Conservation (phyloP, 1,284 basidiomycete species). For the Fomitopsis betulina region DNA sequence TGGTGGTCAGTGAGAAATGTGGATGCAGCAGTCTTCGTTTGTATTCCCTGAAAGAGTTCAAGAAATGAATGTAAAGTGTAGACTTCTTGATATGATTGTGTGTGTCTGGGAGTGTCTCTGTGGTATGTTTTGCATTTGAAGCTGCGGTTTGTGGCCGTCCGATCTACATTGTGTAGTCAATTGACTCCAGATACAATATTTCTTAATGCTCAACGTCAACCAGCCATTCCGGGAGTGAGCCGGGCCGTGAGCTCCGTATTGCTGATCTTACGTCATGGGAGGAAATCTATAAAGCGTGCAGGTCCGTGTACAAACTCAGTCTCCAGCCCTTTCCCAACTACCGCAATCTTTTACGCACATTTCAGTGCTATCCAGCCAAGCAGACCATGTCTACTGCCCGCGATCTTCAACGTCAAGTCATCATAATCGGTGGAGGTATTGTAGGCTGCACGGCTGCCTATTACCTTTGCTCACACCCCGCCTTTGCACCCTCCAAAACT, state of each 20-base stretch:
- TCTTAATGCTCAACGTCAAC: too few relatives aligned
- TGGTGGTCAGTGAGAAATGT: too few relatives aligned
- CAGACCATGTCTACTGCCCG: conserved; percentile 2
- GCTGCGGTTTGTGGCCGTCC: too few relatives aligned
- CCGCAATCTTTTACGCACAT: background rate
- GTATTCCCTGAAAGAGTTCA: too few relatives aligned
- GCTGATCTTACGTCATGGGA: background rate
- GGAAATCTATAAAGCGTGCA: background rate
- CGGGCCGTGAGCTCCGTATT: background rate
- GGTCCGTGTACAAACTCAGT: background rate
- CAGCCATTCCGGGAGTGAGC: too few relatives aligned
- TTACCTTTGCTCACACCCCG: conserved; percentile 63
- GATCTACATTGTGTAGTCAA: too few relatives aligned
- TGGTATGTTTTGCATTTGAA: too few relatives aligned
- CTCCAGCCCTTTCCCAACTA: background rate
- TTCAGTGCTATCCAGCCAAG: background rate
- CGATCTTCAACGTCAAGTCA: conserved; percentile 24
- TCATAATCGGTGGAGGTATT: conserved; percentile 63
- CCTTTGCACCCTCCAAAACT: conserved; percentile 37
- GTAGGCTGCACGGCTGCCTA: conserved; percentile 86
- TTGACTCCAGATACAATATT: too few relatives aligned
- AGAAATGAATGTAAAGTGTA: too few relatives aligned
- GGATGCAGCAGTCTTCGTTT: too few relatives aligned
- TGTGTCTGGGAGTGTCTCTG: too few relatives aligned
- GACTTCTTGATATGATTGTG: too few relatives aligned